phyloP scores from a whole-genome alignment of 2,329 filamentous ascomycete genomes.

The Apiospora hydei region DNA sequence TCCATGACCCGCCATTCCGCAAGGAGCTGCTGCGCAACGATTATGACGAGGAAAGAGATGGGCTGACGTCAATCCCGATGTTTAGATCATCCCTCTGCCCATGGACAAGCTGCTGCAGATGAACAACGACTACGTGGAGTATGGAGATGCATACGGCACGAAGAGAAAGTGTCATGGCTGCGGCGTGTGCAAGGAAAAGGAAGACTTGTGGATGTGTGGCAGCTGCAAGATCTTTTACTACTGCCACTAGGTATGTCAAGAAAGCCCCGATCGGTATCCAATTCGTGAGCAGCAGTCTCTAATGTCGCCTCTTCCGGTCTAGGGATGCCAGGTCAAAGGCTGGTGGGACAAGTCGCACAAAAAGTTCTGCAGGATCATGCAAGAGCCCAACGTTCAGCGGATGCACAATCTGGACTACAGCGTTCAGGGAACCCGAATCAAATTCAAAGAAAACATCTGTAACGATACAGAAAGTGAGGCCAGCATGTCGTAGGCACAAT shows the following conservation, averaged over 20 bases:
- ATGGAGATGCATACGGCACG: conserved; percentile 20
- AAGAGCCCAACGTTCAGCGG: conserved; percentile 29
- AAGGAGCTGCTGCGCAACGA: too few species aligned
- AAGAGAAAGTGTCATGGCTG: conserved; percentile 32
- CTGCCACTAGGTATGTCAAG: conserved; percentile 29
- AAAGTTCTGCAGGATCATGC: conserved; percentile 34
- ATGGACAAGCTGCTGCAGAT: conserved; percentile 30
- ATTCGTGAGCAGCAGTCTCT: too few species aligned
- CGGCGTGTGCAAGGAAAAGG: conserved; percentile 24
- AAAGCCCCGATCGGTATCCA: too few species aligned
- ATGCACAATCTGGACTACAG: conserved; percentile 33
- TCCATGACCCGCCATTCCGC: background rate
- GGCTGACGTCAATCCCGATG: background rate
- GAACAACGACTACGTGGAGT: conserved; percentile 32
- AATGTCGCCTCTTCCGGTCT: background rate
- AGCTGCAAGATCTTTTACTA: conserved; percentile 31
- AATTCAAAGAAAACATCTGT: too few species aligned
- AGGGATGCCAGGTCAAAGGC: conserved; percentile 34
- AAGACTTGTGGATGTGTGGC: conserved; percentile 27
- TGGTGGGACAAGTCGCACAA: conserved; percentile 35
- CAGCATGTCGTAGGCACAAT: background rate
- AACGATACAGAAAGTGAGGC: too few species aligned
- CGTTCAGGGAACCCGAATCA: too few species aligned
- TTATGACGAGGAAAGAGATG: too few species aligned
- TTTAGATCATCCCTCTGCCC: conserved; percentile 33